Evolutionary conservation across 1,139 yeast species (phyloP).

Genomic region (Debaryomyces sp.): DNA sequence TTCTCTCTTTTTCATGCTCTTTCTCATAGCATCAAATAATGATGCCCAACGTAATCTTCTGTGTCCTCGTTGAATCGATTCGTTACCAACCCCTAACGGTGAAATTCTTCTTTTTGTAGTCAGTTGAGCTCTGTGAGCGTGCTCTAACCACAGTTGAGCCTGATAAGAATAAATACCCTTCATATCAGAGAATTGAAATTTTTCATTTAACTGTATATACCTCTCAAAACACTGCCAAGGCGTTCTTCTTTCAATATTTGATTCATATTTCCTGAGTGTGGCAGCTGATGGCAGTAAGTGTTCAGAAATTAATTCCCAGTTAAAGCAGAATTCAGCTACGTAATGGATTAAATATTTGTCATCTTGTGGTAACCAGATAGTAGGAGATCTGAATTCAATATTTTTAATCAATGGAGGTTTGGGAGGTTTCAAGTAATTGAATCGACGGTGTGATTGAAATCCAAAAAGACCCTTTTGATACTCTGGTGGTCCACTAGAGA

Average conservation of each 20-base stretch:
- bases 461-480: slow-evolving; percentile 63
- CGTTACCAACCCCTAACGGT: slow-evolving; percentile 89
- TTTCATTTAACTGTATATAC: slow-evolving; percentile 89
- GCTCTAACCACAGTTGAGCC: slow-evolving; percentile 92
- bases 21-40: slow-evolving; percentile 94
- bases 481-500: slow-evolving; percentile 34
- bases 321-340: slow-evolving; percentile 85
- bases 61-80: slow-evolving; percentile 92
- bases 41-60: slow-evolving; percentile 87
- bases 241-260: slow-evolving; percentile 91
- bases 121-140: slow-evolving; percentile 85
- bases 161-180: slow-evolving; percentile 82
- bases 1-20: slow-evolving; percentile 87
- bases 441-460: slow-evolving; percentile 59
- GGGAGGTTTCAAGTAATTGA: slow-evolving; percentile 75
- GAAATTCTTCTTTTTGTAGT: slow-evolving; percentile 86
- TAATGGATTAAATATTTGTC: slow-evolving; percentile 78
- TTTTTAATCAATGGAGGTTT: slow-evolving; percentile 83
- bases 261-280: slow-evolving; percentile 61
- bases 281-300: slow-evolving; percentile 68
- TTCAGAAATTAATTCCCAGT: slow-evolving; percentile 91
- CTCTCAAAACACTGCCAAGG: slow-evolving; percentile 99
- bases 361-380: slow-evolving; percentile 95
- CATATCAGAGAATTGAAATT: slow-evolving; percentile 82
- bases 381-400: slow-evolving; percentile 81